Percentiles rank a stretch among this genome's conserved stretches.
Conservation (phyloP, 2,329 filamentous ascomycete genomes). For the Neopestalotiopsis sp. region DNA sequence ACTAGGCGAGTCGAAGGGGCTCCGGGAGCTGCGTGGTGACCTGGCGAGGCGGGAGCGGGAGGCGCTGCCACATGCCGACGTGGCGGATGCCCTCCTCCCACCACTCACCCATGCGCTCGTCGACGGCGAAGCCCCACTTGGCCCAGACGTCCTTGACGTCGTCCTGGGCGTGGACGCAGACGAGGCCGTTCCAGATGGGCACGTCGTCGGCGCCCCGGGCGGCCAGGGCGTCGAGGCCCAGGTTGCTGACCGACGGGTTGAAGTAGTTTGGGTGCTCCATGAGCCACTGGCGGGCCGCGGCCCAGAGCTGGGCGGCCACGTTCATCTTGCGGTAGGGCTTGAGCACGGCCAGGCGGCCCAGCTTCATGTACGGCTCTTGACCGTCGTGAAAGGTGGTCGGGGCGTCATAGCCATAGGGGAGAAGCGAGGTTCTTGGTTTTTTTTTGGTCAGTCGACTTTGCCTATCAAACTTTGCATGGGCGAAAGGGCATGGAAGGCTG, state of each 20-base stretch:
- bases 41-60: constrained; percentile 39
- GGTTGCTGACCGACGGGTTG: constrained; percentile 52
- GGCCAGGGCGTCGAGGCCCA: constrained; percentile 50
- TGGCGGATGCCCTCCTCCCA: constrained; percentile 84
- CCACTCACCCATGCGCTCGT: constrained; percentile 79
- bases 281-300: constrained; percentile 72
- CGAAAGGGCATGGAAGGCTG: background rate
- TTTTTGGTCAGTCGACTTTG: background rate
- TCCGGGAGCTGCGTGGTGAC: background rate
- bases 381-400: constrained; percentile 61
- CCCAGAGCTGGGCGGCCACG: constrained; percentile 70
- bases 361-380: constrained; percentile 78
- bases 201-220: constrained; percentile 45
- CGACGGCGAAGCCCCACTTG: constrained; percentile 74
- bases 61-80: constrained; percentile 77
- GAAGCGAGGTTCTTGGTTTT: constrained; percentile 24
- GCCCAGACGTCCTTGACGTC: constrained; percentile 69
- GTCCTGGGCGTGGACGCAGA: constrained; percentile 81
- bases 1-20: background rate
- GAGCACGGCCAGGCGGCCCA: constrained; percentile 78
- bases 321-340: constrained; percentile 68
- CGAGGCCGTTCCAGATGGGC: constrained; percentile 74
- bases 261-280: constrained; percentile 62
- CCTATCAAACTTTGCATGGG: background rate
- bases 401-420: constrained; percentile 43